Evolutionary conservation across 2,329 filamentous ascomycete genomes (phyloP).

Genomic region (Trichoderma endophyticum): DNA sequence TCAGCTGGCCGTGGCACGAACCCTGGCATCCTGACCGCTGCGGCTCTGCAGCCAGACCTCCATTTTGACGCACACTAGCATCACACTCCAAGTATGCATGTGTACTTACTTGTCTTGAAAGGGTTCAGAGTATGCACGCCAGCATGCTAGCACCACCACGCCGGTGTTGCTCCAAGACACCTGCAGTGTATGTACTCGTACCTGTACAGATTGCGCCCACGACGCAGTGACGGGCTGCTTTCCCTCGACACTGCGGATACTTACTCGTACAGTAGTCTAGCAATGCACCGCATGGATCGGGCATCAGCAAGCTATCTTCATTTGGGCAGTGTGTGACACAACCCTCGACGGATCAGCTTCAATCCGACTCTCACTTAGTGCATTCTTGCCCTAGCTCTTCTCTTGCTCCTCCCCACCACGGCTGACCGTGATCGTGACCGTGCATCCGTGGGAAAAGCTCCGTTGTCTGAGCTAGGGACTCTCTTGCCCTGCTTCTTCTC

Average conservation of each 20-base stretch:
- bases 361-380: neutral
- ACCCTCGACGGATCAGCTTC: constrained; percentile 3
- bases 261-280: neutral
- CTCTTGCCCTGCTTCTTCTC: neutral
- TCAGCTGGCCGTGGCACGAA: constrained; percentile 13
- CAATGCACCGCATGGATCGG: constrained; percentile 3
- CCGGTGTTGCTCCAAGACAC: neutral
- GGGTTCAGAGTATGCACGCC: neutral
- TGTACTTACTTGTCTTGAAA: neutral
- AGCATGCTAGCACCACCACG: neutral
- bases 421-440: constrained; percentile 6
- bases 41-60: neutral
- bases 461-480: neutral
- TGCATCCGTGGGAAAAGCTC: constrained; percentile 1
- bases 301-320: neutral
- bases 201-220: neutral
- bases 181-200: neutral
- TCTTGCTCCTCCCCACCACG: neutral
- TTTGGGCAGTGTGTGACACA: neutral
- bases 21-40: constrained; percentile 9
- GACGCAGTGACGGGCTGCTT: neutral
- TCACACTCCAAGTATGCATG: neutral
- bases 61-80: neutral
- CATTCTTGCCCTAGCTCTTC: neutral
- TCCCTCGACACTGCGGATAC: neutral